These are phyloP conservation scores for Mycena amicta DNA, from an alignment of 768 basidiomycete genomes.

Conservation along the genomic window DNA sequence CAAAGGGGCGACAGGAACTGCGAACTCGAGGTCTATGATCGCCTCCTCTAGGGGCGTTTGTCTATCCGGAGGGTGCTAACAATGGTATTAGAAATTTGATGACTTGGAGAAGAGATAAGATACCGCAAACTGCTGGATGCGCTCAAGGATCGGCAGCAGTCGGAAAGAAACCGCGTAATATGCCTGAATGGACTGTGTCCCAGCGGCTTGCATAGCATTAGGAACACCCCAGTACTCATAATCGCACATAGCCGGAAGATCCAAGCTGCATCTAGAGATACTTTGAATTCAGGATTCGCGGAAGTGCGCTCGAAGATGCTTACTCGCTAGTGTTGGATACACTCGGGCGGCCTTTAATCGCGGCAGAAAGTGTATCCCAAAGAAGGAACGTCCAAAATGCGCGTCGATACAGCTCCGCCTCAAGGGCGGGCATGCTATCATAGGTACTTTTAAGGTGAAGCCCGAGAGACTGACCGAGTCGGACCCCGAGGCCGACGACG, in stretches of 20 bases:
- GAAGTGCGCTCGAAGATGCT: no score
- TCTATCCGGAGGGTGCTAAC: neutral
- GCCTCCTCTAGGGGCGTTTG: neutral
- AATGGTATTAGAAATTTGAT: neutral
- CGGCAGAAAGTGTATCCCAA: neutral
- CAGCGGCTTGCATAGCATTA: no score
- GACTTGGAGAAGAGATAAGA: neutral
- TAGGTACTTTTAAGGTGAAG: neutral
- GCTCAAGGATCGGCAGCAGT: slow-evolving; percentile 7
- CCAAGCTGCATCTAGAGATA: neutral
- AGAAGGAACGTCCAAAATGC: slow-evolving; percentile 22
- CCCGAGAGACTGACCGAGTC: neutral
- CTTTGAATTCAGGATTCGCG: no score
- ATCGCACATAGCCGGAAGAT: slow-evolving; percentile 1
- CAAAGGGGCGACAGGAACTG: neutral
- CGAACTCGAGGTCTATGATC: slow-evolving; percentile 2
- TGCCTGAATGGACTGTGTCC: neutral
- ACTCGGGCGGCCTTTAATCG: slow-evolving; percentile 5
- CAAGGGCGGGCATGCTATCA: neutral
- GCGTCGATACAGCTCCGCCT: slow-evolving; percentile 3
- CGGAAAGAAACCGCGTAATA: neutral
- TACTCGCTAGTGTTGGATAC: neutral
- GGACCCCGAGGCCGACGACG: neutral
- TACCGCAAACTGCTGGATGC: slow-evolving; percentile 9
- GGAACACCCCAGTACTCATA: slow-evolving; percentile 11